A percentile compares a stretch with the other conserved stretches of the same genome.
Conservation (phyloP, 2,329 filamentous ascomycete genomes). For the Apiospora marii region DNA sequence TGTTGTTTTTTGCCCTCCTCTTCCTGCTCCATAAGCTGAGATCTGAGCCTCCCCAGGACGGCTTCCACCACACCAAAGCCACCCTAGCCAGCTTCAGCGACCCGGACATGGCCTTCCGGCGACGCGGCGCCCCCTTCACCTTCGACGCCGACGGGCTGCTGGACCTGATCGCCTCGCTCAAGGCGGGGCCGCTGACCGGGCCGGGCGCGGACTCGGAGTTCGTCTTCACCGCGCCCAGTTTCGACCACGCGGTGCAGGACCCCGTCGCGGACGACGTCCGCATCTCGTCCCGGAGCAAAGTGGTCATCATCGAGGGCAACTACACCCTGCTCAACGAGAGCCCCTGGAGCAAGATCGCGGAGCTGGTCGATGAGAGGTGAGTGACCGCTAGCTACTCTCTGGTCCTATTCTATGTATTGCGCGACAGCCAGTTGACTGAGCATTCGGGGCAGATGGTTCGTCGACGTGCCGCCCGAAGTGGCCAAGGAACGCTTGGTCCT, state of each 20-base stretch:
- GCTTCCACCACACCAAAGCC: constrained; percentile 41
- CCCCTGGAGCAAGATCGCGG: constrained; percentile 48
- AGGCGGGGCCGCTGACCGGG: constrained; percentile 35
- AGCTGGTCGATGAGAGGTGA: constrained; percentile 51
- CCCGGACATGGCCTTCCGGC: constrained; percentile 36
- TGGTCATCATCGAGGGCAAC: constrained; percentile 61
- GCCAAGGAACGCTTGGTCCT: constrained; percentile 36
- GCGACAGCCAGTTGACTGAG: neutral
- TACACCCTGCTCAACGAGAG: constrained; percentile 55
- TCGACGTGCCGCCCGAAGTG: constrained; percentile 35
- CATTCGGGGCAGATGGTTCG: constrained; percentile 38
- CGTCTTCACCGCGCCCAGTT: constrained; percentile 48
- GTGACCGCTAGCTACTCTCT: neutral
- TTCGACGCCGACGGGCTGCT: constrained; percentile 40
- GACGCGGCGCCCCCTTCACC: constrained; percentile 43
- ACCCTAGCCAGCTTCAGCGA: constrained; percentile 33
- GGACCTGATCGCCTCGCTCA: constrained; percentile 33
- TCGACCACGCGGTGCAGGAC: constrained; percentile 59
- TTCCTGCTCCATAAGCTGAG: too few relatives aligned
- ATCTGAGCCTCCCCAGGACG: constrained; percentile 37
- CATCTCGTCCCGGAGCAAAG: constrained; percentile 48
- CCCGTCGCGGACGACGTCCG: constrained; percentile 43
- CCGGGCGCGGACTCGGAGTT: constrained; percentile 30
- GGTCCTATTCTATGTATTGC: too few relatives aligned
- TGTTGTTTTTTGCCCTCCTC: too few relatives aligned